Evolutionary conservation across 306 rosid species (phyloP), one percentile per base, ranked within the genome.

Genomic region (Purshia tridentata): DNA sequence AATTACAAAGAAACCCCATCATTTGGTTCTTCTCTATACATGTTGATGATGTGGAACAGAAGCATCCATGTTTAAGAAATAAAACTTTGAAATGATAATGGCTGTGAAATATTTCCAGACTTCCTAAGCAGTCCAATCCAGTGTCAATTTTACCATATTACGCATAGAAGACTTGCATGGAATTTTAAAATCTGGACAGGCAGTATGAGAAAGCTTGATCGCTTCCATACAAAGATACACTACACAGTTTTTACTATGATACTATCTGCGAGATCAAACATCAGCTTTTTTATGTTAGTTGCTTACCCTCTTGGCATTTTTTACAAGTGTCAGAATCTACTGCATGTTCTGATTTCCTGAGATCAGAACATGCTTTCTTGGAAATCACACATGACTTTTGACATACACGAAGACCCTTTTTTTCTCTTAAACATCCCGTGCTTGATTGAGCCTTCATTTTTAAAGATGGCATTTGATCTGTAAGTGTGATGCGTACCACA

Each of bases 381-480:
- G 88, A 88, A 81, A 94, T 91, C 76, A 84, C 72, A 78, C 81
- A 82, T 49, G 97, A 88, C 68, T 88, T 93, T 5, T 85, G 83
- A 84, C 95, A 91, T 19, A 86, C 84, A 57, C 81, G 95, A 78
- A 91, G 90, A 78, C 90, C 91, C 71, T 84, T 73, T 81, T 80
- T 91, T 74, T 91, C 98, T 79, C 80, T 84, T 81, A 94, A 78
- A 86, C 94, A 88, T 80, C 84, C 78, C 52, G 54, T 82, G 80
- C 88, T 82, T 84, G 85, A 86, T 79, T 94, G 88, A 84, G 91
- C 84, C 94, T 94, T 89, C 98, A 91, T 93, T 80, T 88, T 91
- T 76, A 91, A 64, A 74, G 94, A 93, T 89, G 98, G 98, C 98
- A 93, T 93, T 93, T 88, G 98, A 74, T 82, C 89, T 85, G 73